phyloP scores from a whole-genome alignment of 2,329 filamentous ascomycete genomes.

The Fusarium secorum region DNA sequence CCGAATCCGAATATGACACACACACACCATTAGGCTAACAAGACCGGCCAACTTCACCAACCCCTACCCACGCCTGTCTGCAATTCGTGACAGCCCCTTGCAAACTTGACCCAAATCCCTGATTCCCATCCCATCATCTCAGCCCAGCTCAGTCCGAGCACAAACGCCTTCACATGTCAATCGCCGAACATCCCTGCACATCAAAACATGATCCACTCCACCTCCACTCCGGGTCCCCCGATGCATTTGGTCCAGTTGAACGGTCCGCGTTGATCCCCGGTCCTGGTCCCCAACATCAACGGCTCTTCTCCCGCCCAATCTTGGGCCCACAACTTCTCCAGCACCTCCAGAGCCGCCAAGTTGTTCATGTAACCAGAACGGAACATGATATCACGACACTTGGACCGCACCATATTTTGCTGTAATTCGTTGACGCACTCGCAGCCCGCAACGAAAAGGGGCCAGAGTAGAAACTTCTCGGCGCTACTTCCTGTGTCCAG shows the following conservation, averaged over 20 bases:
- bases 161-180: conserved; percentile 30
- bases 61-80: conserved; percentile 20
- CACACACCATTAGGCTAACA: conserved; percentile 1
- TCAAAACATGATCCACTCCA: conserved; percentile 74
- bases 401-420: conserved; percentile 78
- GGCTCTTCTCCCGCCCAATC: conserved; percentile 54
- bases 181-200: conserved; percentile 21
- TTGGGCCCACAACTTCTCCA: conserved; percentile 83
- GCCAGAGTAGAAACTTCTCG: conserved; percentile 93
- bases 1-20: conserved; percentile 14
- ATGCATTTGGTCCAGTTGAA: conserved; percentile 68
- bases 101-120: conserved; percentile 14
- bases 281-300: conserved; percentile 43
- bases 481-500: conserved; percentile 75
- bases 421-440: conserved; percentile 86
- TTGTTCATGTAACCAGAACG: conserved; percentile 96
- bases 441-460: conserved; percentile 87
- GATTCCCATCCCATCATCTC: conserved; percentile 16
- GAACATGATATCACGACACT: conserved; percentile 85
- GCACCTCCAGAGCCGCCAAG: conserved; percentile 80
- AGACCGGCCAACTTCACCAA: conserved; percentile 2
- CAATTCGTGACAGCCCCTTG: conserved; percentile 22
- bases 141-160: conserved; percentile 8
- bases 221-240: conserved; percentile 62
- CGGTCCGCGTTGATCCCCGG: conserved; percentile 55